Evolutionary conservation across 345 rosid species (phyloP), one percentile per base, ranked within the genome.

Genomic region (Microthlaspi erraticum): DNA sequence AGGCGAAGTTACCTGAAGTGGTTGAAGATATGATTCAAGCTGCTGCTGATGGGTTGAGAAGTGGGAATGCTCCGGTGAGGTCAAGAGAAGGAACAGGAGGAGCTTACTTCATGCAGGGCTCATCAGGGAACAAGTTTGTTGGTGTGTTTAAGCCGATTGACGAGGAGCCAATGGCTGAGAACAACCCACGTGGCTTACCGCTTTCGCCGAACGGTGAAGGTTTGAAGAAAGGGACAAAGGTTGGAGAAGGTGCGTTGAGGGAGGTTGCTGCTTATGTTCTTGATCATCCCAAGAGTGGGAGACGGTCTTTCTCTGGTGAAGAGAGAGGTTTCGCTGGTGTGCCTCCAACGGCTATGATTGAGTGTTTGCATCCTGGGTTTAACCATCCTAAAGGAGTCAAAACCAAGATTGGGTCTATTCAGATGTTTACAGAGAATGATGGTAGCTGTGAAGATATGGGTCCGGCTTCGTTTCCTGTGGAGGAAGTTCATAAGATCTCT

Each of bases 381-480:
- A 85, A 86, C 72, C 84, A 89, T 75, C 91, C 89, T 9, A 74
- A 75, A 13, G 87, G 81, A 9, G 59, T 69, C 19, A 66, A 50
- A 50, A 59, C 75, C 19, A 92, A 92, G 83, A 79, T 88, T 41
- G 98, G 98, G 2, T 92, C 98, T 3, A 65, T 92, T 72, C 98
- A 92, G 79, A 88, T 85, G 92, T 92, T 87, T 67, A 49, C 86
- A 37, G 79, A 86, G 77, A 92, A 89, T 29, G 56, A 63, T 50
- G 98, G 96, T 26, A 92, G 94, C 51, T 92, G 96, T 75, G 98
- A 92, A 80, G 96, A 92, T 66, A 83, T 88, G 83, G 96, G 98
- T 41, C 92, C 96, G 16, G 60, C 73, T 51, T 78, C 79, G 55
- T 92, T 92, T 70, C 96, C 98, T 0, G 78, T 83, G 2, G 82